Evolutionary conservation across 768 basidiomycete species (phyloP), one percentile per base, ranked within the genome.

Genomic region (Phaffia tasmanica): DNA sequence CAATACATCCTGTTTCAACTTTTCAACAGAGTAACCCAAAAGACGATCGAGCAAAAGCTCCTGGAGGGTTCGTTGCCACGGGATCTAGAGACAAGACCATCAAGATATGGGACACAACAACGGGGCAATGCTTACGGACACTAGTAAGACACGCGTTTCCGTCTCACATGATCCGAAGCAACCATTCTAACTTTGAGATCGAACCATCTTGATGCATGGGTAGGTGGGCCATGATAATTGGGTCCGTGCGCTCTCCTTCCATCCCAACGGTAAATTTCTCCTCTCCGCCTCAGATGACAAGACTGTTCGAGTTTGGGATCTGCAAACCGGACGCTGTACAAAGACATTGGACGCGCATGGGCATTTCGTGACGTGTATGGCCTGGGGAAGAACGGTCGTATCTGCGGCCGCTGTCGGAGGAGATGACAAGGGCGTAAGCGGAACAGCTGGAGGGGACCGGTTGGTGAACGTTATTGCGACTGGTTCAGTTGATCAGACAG

Each of bases 281-380:
- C 80, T 94, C n/a, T 91, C 89, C 11, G 88, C 87, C 4, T 87
- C 88, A 16, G 91, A 94, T 75, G 91, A 94, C 80, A 88, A 91
- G 77, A 88, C 88, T 14, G 83, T 93, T 71, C 84, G 88, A 11
- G 82, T 93, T 11, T 94, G 91, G 91, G 91, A 93, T 72, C 79
- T 94, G 47, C 81, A 82, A 53, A 87, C 86, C 2, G 91, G 90
- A 0, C 81, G 89, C 69, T 91, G 89, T 75, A 80, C 86, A 70
- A 90, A 89, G 79, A 87, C 84, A 49, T 82, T 94, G 51, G 88
- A 91, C 70, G 90, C 91, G 3, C 91, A 93, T 74, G 82, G 81
- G 35, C 87, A 89, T 73, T 90, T 91, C 73, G 85, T 92, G 16
- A 83, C 85, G 35, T 85, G 84, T 25, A 81, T 92, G 64, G 81